A percentile compares a stretch with the other conserved stretches of the same genome.
phyloP scores from a whole-genome alignment of 139 green algal genomes.

The Chlorella ohadii region DNA sequence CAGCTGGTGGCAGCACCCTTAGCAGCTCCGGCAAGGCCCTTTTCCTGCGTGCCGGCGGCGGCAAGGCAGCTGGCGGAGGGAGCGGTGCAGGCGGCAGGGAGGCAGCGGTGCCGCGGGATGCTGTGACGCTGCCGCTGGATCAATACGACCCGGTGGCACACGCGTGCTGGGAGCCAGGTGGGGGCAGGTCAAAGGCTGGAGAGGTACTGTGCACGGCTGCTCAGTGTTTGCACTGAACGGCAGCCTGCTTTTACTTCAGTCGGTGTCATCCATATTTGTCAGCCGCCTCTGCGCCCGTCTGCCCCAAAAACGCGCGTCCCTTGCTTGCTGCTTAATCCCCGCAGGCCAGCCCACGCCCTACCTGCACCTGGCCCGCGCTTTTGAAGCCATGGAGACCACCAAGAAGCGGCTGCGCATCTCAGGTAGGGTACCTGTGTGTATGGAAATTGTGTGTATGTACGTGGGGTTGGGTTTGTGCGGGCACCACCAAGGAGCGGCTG shows the following conservation, averaged over 20 bases:
- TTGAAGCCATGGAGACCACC: conserved; percentile 75
- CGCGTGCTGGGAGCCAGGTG: conserved; percentile 64
- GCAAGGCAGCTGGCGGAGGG: background rate
- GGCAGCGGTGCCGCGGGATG: conserved; percentile 35
- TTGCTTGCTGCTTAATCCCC: no score
- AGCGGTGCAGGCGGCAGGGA: background rate
- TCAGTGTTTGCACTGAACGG: no score
- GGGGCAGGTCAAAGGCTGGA: no score
- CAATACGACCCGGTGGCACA: conserved; percentile 61
- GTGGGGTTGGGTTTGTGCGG: no score
- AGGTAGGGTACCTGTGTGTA: conserved; percentile 32
- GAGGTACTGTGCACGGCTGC: background rate
- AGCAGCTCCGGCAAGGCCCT: background rate
- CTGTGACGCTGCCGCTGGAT: conserved; percentile 14
- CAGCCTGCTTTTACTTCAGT: no score
- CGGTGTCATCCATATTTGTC: no score
- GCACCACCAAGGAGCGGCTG: conserved; percentile 78
- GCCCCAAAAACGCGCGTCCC: no score
- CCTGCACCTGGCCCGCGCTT: conserved; percentile 74
- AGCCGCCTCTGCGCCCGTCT: no score
- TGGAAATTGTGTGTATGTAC: no score
- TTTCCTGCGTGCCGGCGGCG: background rate
- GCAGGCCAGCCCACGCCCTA: conserved; percentile 72
- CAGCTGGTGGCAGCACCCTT: background rate
- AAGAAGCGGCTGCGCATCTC: conserved; percentile 75